phyloP scores from a whole-genome alignment of 768 basidiomycete species.

The Nidularia pulvinata region DNA sequence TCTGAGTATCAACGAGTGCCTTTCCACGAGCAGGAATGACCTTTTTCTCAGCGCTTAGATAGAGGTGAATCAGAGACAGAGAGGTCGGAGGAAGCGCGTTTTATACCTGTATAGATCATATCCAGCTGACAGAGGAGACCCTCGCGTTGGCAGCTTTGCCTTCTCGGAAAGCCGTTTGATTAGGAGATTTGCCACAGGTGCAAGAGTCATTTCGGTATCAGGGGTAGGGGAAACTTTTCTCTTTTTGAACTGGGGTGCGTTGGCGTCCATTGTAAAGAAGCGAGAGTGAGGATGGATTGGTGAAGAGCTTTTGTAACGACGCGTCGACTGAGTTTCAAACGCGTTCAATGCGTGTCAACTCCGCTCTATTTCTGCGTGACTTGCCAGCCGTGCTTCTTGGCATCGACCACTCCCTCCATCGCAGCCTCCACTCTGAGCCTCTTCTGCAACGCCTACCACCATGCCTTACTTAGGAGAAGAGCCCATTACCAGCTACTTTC shows the following conservation, averaged over 20 bases:
- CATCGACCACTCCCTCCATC: no score
- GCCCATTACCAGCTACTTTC: constrained; percentile 9
- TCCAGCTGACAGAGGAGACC: constrained; percentile 86
- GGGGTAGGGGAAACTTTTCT: constrained; percentile 52
- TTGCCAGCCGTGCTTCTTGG: no score
- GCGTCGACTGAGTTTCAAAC: constrained; percentile 33
- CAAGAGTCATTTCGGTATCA: constrained; percentile 23
- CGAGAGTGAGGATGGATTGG: neutral
- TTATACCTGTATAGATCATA: constrained; percentile 94
- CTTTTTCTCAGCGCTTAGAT: constrained; percentile 78
- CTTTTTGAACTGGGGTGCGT: constrained; percentile 48
- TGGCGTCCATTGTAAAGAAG: constrained; percentile 6
- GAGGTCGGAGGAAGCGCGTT: constrained; percentile 2
- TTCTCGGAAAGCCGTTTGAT: constrained; percentile 85
- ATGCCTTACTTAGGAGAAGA: constrained; percentile 3
- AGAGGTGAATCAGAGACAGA: constrained; percentile 2
- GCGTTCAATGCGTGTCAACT: constrained; percentile 23
- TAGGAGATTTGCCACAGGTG: constrained; percentile 55
- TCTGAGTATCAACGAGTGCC: constrained; percentile 87
- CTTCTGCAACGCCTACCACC: neutral
- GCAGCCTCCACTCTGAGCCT: neutral
- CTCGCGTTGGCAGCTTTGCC: constrained; percentile 84
- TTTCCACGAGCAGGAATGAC: constrained; percentile 88
- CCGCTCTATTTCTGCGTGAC: constrained; percentile 11
- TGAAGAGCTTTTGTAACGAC: constrained; percentile 13